phyloP scores from a whole-genome alignment of 1,139 yeast genomes.

The Pneumocystis wakefieldiae region DNA sequence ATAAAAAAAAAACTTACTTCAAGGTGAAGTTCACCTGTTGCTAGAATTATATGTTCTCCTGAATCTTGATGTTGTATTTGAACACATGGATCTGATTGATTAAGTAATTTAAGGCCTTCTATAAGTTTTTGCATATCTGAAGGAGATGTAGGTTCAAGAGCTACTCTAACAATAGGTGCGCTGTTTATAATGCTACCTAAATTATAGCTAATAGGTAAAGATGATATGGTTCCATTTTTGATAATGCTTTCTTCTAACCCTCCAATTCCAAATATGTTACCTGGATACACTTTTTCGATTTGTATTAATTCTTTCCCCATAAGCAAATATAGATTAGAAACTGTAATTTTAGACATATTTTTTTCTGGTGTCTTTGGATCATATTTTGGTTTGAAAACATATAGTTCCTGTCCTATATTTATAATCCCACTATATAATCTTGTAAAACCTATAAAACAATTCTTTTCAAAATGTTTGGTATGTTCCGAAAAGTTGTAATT shows the following conservation, averaged over 20 bases:
- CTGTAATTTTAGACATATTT: constrained; percentile 38
- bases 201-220: constrained; percentile 42
- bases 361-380: constrained; percentile 53
- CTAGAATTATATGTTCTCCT: constrained; percentile 81
- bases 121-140: constrained; percentile 61
- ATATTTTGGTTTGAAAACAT: constrained; percentile 74
- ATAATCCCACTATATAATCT: constrained; percentile 79
- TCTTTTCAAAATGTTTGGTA: constrained; percentile 30
- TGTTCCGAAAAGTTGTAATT: constrained; percentile 1
- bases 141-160: constrained; percentile 85
- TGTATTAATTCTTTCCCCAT: constrained; percentile 88
- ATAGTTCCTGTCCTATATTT: constrained; percentile 54
- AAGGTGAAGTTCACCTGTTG: constrained; percentile 90
- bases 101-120: constrained; percentile 59
- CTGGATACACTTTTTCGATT: constrained; percentile 75
- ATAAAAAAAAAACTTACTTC: constrained; percentile 27
- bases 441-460: constrained; percentile 70
- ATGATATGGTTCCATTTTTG: constrained; percentile 71
- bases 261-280: constrained; percentile 86
- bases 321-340: constrained; percentile 58
- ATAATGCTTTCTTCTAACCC: constrained; percentile 72
- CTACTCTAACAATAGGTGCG: constrained; percentile 83
- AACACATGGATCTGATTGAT: constrained; percentile 87
- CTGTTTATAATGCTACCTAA: constrained; percentile 53
- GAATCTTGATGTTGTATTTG: constrained; percentile 72